Evolutionary conservation across 352 stramenopile genomes (phyloP), one percentile per base, ranked within the genome.

Genomic region (Phytophthora litchii): DNA sequence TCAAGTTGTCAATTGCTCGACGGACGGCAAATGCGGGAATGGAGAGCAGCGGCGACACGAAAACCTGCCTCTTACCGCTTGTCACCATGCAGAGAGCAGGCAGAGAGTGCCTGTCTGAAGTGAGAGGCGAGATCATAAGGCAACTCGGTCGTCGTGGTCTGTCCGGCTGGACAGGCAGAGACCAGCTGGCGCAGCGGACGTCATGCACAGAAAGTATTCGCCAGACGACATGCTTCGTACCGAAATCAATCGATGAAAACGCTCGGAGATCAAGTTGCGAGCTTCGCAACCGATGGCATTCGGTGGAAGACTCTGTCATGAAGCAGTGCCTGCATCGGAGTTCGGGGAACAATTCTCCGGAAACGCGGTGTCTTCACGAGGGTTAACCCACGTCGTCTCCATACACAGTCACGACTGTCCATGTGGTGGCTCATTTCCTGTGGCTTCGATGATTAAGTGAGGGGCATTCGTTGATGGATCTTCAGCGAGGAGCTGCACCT

Each of bases 11-110:
- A 47, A 53, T 53, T 58, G 48, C 46, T 68, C 38, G 53, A 69
- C 57, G 38, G 48, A 54, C 38, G 36, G 58, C 47, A 55, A 70
- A 70, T 62, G 48, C 32, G 27, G 35, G 35, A 73, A 54, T 73
- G 64, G 20, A 43, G 23, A 16, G 35, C 12, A 12, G 35, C 25
- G 34, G 20, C 54, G 54, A 54, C 45, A 51, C 34, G 32, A 47
- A 54, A 23, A 37, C 16, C 35, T 37, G 23, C 48, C 42, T 25
- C 25, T 35, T 43, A 46, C 36, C 37, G 3, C 37, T 36, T 20
- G 48, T 49, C 43, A 3, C 29, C 29, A 34, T 36, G 34, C 52
- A 67, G 51, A 45, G 43, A 60, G 61, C 29, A 53, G 34, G 44
- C 36, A 37, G 31, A 65, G 50, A 27, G 42, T 42, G 44, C 17